These are phyloP conservation scores for Penicillium sp. DNA, from an alignment of 2,329 filamentous ascomycete species.

Conservation along the genomic window DNA sequence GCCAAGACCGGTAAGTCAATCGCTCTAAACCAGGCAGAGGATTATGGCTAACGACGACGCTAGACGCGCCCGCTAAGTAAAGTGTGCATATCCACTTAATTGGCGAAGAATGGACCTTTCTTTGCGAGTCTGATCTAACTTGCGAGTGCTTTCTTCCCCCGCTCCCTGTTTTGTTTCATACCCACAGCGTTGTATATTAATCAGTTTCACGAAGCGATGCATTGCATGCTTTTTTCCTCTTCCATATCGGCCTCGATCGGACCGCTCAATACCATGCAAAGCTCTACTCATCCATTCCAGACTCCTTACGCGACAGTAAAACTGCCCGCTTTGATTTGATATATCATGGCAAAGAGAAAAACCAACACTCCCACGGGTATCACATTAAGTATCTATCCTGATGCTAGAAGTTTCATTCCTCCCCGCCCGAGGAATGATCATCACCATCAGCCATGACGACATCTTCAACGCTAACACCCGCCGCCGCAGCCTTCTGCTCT, in stretches of 20 bases:
- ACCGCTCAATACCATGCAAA: not conserved
- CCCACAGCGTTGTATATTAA: slow-evolving; percentile 3
- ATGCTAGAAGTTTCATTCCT: slow-evolving; percentile 2
- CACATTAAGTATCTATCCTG: slow-evolving; percentile 1
- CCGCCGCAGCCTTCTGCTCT: slow-evolving; percentile 33
- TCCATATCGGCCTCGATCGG: not conserved
- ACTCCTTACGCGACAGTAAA: not conserved
- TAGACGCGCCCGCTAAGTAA: slow-evolving; percentile 4
- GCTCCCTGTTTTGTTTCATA: not conserved
- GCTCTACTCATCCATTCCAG: not conserved
- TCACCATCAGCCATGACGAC: slow-evolving; percentile 14
- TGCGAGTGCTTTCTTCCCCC: not conserved
- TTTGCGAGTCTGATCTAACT: slow-evolving; percentile 2
- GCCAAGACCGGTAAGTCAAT: slow-evolving; percentile 1
- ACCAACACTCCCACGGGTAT: slow-evolving; percentile 3
- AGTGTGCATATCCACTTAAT: not conserved
- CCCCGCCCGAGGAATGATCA: slow-evolving; percentile 15
- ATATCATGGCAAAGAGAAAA: not conserved
- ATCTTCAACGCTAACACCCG: slow-evolving; percentile 14
- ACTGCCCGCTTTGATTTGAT: not conserved
- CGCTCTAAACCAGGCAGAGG: not conserved
- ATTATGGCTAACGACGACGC: not conserved
- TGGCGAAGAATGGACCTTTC: not conserved
- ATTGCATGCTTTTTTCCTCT: not conserved
- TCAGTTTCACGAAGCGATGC: not conserved